Base-by-base conservation (phyloP, 2,329 filamentous ascomycete species). In the Botrytis paeoniae region DNA sequence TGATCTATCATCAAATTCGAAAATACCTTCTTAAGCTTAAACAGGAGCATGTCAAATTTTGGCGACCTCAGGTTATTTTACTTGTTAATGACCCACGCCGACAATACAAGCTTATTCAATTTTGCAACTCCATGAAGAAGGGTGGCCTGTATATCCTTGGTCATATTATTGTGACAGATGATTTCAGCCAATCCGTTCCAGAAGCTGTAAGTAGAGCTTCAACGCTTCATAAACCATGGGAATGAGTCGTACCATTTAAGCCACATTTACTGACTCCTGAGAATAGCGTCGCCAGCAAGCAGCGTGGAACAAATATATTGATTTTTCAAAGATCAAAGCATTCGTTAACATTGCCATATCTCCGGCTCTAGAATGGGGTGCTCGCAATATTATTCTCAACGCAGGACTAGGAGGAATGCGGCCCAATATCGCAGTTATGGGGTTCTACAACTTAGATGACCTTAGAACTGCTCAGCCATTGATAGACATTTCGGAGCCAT, bases 21-120 rank as follows among this genome's bases (percentile, higher is more conserved):
- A 97, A 97, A 78, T 97, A 97, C 79, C 83, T 97, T 43, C 84
- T 97, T 43, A 89, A 93, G n/a, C 84, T 97, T 43, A 91, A 89
- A 68, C 93, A 93, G 51, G 94, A 97, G 78, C 94, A 97, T 80
- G 94, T 97, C 81, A 97, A 97, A 79, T 97, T 97, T 80, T 97
- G 94, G 94, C 87, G 94, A 69, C 94, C 94, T 0, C 94, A 97
- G 76, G 95, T 97, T 61, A 88, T 97, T 65, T 85, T 97, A 0
- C 88, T 97, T 70, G 89, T 96, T 76, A 96, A 95, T 79, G 89
- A 96, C 78, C 92, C 93, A 6, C 87, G 94, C n/a, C 88, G 87
- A 9, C 93, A 96, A 80, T 94, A 92, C 70, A 91, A 93, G 60
- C 86, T 97, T 59, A 95, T 97, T 3, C 93, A 95, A 74, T 97